A percentile compares a stretch with the other conserved stretches of the same genome.
phyloP scores from a whole-genome alignment of 768 basidiomycete species.

The Suillus subalutaceus region DNA sequence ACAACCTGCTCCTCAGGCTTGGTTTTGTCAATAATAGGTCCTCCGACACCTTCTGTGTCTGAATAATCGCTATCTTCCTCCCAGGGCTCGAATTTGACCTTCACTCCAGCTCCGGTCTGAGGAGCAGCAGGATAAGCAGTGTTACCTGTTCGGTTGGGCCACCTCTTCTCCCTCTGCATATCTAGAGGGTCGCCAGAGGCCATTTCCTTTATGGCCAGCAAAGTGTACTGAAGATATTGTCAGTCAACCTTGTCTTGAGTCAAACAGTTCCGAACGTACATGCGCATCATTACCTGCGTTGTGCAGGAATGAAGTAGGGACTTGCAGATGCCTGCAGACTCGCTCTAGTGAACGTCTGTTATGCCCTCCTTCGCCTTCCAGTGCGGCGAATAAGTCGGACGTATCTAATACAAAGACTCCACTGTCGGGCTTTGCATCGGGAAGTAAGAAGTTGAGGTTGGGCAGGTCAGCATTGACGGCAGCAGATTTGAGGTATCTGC shows the following conservation, averaged over 20 bases:
- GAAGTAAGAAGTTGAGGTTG: conserved; percentile 55
- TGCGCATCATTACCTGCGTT: conserved; percentile 89
- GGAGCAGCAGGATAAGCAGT: conserved; percentile 18
- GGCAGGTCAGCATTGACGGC: conserved; percentile 55
- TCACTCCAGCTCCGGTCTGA: conserved; percentile 36
- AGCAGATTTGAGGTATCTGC: conserved; percentile 56
- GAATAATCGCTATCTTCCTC: conserved; percentile 57
- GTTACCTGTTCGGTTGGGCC: conserved; percentile 63
- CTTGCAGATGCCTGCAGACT: conserved; percentile 63
- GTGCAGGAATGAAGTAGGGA: conserved; percentile 61
- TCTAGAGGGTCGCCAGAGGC: conserved; percentile 74
- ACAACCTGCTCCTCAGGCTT: conserved; percentile 9
- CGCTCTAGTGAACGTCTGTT: conserved; percentile 61
- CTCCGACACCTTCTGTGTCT: conserved; percentile 46
- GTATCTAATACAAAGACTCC: conserved; percentile 76
- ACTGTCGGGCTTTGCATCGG: conserved; percentile 51
- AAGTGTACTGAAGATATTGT: conserved; percentile 60
- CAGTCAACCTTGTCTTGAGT: conserved; percentile 5
- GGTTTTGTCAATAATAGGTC: conserved; percentile 24
- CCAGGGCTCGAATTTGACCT: conserved; percentile 61
- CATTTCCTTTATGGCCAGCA: conserved; percentile 69
- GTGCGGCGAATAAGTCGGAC: conserved; percentile 70
- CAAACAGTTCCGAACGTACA: conserved; percentile 44
- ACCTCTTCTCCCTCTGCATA: conserved; percentile 74
- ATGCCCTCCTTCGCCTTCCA: conserved; percentile 60